Base-by-base conservation (phyloP, 805 yeast genomes). In the Yarrowia alimentaria region DNA sequence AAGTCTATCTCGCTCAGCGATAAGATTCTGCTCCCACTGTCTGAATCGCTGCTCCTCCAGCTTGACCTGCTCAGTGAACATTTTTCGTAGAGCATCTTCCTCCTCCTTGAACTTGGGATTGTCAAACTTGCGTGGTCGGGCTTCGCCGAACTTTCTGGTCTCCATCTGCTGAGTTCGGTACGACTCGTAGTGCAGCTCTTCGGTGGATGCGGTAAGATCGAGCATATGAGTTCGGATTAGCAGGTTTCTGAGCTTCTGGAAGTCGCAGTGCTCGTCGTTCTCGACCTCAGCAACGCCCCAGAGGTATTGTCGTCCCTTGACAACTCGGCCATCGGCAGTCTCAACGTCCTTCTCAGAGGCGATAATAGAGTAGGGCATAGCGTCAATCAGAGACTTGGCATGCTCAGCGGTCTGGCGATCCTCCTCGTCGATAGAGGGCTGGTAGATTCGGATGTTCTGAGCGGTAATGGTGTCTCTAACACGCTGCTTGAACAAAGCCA, bases 11-110 rank as follows among this genome's bases (percentile, higher is more conserved):
- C 96, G 85, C 72, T 93, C 97, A 60, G 87, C 88, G 59, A 89
- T 93, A 60, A 93, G 87, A 65, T 93, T 91, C 61, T 89, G 86
- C 72, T 90, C 97, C 99, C 99, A 93, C 74, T 91, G 96, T 74
- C 94, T 86, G 69, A 93, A 93, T 65, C 99, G 79, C 63, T 88
- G 94, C 64, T 93, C 99, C 72, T 93, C 99, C 40, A 85, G 85
- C 72, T 91, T 90, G 55, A 93, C 87, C 73, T 93, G 97, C 68
- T 90, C 97, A 8, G 98, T 91, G 71, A 93, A 93, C 68, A 85
- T 85, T 70, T 85, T 84, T 77, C 93, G 88, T 64, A 93, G 76
- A 25, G 90, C 84, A 66, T 87, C 93, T 69, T 93, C 99, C 68
- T 91, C 98, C 69, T 93, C 97, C 68, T 89, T 84, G 73, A 85